Evolutionary conservation across 352 stramenopile genomes (phyloP).

Genomic region (Phytopythium vexans): DNA sequence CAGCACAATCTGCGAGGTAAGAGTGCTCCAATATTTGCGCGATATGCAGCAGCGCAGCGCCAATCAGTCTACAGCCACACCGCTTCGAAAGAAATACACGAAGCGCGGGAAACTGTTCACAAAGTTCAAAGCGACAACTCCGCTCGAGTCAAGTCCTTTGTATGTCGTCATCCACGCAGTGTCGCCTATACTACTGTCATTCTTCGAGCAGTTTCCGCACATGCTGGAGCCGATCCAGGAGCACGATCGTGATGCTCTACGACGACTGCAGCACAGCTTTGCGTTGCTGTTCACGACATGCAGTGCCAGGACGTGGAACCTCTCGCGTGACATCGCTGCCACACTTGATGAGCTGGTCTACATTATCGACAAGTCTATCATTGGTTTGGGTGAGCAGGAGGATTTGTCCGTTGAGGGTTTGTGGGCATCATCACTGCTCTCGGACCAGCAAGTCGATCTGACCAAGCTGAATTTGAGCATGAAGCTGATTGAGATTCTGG

Average conservation of each 20-base stretch:
- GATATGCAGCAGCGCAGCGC: slow-evolving; percentile 42
- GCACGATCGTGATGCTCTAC: slow-evolving; percentile 10
- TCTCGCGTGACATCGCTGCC: slow-evolving; percentile 17
- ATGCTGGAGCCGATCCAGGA: slow-evolving; percentile 31
- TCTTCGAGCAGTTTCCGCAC: slow-evolving; percentile 52
- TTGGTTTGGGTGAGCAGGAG: no score
- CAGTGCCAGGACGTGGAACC: slow-evolving; percentile 28
- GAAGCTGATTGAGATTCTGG: slow-evolving; percentile 17
- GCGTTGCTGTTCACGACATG: slow-evolving; percentile 30
- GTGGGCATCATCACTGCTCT: slow-evolving; percentile 20
- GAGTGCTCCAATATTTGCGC: slow-evolving; percentile 30
- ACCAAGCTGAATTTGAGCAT: slow-evolving; percentile 17
- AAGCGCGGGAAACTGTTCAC: slow-evolving; percentile 19
- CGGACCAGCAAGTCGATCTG: slow-evolving; percentile 21
- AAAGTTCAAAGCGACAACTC: slow-evolving; percentile 19
- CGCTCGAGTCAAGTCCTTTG: slow-evolving; percentile 29
- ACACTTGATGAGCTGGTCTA: slow-evolving; percentile 50
- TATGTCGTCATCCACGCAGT: slow-evolving; percentile 39
- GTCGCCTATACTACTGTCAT: slow-evolving; percentile 42
- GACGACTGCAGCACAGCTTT: slow-evolving; percentile 22
- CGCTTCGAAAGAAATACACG: slow-evolving; percentile 47
- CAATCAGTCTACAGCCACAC: slow-evolving; percentile 35
- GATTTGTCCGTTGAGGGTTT: slow-evolving; percentile 18
- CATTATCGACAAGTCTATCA: slow-evolving; percentile 30
- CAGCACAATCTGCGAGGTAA: slow-evolving; percentile 23